A percentile compares a stretch with the other conserved stretches of the same genome.
Evolutionary conservation across 2,329 filamentous ascomycete genomes (phyloP).

Genomic region (Ambrosiella beaveri): DNA sequence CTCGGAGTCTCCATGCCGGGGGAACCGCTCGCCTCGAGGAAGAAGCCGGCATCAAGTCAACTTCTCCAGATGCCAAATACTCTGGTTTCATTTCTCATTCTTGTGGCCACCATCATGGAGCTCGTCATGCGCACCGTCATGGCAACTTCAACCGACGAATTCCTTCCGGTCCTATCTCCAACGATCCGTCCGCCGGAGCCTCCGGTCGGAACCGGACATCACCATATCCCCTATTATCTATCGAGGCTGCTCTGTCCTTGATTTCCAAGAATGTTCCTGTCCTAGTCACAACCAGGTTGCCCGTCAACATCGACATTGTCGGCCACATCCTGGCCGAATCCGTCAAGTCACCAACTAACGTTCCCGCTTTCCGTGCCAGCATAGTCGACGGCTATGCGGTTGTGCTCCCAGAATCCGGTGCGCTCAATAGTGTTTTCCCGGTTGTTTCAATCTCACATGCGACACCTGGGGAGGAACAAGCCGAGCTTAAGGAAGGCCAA

Average conservation of each 20-base stretch:
- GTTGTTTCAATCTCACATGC: constrained; percentile 80
- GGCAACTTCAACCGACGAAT: constrained; percentile 31
- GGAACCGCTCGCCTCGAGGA: constrained; percentile 66
- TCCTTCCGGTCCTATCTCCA: constrained; percentile 27
- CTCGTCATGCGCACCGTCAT: constrained; percentile 38
- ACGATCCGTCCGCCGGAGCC: constrained; percentile 43
- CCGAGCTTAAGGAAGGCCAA: constrained; percentile 48
- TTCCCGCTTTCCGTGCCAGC: constrained; percentile 85
- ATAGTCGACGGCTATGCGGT: constrained; percentile 95
- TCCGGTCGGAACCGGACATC: constrained; percentile 63
- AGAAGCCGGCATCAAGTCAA: neutral
- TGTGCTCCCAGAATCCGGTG: constrained; percentile 43
- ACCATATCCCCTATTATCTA: constrained; percentile 80
- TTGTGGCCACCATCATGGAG: constrained; percentile 14
- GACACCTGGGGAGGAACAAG: constrained; percentile 46
- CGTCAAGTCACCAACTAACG: constrained; percentile 61
- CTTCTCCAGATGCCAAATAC: neutral
- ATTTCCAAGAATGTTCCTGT: constrained; percentile 58
- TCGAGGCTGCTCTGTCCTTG: constrained; percentile 58
- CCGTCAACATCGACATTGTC: constrained; percentile 49
- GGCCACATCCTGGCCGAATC: constrained; percentile 71
- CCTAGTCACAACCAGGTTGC: constrained; percentile 36
- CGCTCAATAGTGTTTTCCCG: constrained; percentile 64
- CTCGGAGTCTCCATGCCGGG: constrained; percentile 59
- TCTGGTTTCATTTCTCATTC: constrained; percentile 18